Base-by-base conservation (phyloP, 139 green algal genomes). In the Yamagishiella unicocca region DNA sequence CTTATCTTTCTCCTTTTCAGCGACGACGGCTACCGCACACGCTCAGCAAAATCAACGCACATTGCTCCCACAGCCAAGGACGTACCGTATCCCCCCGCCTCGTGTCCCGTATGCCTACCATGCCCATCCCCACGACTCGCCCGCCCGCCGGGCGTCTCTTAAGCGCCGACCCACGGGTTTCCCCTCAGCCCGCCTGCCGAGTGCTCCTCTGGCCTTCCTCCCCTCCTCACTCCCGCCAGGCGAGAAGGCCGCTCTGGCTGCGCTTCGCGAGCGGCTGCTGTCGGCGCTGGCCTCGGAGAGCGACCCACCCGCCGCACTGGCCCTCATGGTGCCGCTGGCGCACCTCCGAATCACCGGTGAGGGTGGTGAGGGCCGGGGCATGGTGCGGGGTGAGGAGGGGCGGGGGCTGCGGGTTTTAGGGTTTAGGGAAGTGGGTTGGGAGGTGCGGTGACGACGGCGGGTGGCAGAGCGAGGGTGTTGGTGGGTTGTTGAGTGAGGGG, bases 241-340 rank as follows among this genome's bases (percentile, higher is more conserved):
- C 12, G 95, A 97, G 90, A 89, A 90, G 31, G 84, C 90, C 0
- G 77, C 89, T 77, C 82, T 93, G 35, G 67, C 83, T 17, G 70
- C 62, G 4, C 83, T 92, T 35, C 86, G 83, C 27, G 82, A 84
- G 40, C 55, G 68, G 22, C 83, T 96, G 64, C 37, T 89, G 42
- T 62, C 53, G 1, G 33, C 79, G n/a, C 89, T 96, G 75, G 53
- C 62, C 24, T 58, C 61, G 2, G 94, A 94, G 77, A 45, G 42
- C 24, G 88, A 94, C 35, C 90, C 95, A 29, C 88, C 95, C 19
- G 88, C 91, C 1, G 90, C 91, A 0, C 93, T 98, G 50, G 90
- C 95, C 2, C 82, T 97, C 37, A 89, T 88, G 42, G 93, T 98
- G 62, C 92, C 96, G 14, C 75, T 96, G 70, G 89, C 98, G 24